phyloP scores from a whole-genome alignment of 306 rosid genomes.

The Cucurbita moschata region DNA sequence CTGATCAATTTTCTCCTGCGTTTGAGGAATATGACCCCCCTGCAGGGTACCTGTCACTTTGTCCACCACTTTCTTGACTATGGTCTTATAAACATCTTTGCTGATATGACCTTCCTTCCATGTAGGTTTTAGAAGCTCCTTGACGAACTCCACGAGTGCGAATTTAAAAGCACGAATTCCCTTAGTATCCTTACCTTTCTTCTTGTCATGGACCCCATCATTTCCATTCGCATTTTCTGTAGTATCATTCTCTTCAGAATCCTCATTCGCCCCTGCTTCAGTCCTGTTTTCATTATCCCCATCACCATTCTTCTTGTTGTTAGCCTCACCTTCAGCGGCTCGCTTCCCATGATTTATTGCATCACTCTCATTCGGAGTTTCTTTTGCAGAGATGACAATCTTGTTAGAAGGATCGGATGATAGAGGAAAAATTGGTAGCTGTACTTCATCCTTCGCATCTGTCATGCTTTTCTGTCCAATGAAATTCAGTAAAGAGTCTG shows the following conservation, averaged over 20 bases:
- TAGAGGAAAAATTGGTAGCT: constrained; percentile 6
- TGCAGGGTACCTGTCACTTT: constrained; percentile 65
- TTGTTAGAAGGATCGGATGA: constrained; percentile 23
- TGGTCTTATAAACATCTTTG: constrained; percentile 78
- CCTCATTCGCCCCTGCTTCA: constrained; percentile 17
- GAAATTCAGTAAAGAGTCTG: constrained; percentile 17
- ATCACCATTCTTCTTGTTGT: constrained; percentile 24
- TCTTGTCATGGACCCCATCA: constrained; percentile 42
- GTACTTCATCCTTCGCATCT: constrained; percentile 21
- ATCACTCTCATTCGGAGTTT: constrained; percentile 19
- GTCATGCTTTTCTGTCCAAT: constrained; percentile 8
- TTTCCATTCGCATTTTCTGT: constrained; percentile 33
- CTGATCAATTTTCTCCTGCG: constrained; percentile 77
- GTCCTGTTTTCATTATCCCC: constrained; percentile 22
- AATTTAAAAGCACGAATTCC: constrained; percentile 68
- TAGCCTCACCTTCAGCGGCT: constrained; percentile 16
- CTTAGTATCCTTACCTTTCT: constrained; percentile 65
- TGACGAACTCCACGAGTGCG: constrained; percentile 73
- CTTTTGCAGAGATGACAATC: constrained; percentile 22
- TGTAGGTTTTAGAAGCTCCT: constrained; percentile 83
- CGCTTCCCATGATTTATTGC: constrained; percentile 23
- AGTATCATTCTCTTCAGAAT: constrained; percentile 24
- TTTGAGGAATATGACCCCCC: constrained; percentile 61
- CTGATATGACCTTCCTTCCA: constrained; percentile 85
- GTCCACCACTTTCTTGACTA: constrained; percentile 90